phyloP scores from a whole-genome alignment of 352 stramenopile species.

The Globisporangium recalcitrans region DNA sequence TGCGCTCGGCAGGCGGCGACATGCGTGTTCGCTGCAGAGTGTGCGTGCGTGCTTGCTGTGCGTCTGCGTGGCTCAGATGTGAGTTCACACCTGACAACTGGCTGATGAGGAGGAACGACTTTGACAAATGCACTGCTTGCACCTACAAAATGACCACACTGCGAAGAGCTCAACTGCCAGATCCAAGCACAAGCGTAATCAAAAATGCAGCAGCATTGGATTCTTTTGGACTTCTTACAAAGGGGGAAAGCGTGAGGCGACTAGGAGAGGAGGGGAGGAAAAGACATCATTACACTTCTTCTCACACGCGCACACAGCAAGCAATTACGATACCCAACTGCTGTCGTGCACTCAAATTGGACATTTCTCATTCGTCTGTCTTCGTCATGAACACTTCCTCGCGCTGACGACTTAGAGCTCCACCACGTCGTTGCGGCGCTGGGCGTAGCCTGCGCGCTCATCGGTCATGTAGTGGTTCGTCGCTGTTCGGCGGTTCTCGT shows the following conservation, averaged over 20 bases:
- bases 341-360: slow-evolving; percentile 1
- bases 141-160: not conserved
- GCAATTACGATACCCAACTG: not conserved
- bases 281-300: slow-evolving; percentile 14
- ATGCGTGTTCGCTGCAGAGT: not conserved
- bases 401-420: slow-evolving; percentile 31
- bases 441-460: slow-evolving; percentile 32
- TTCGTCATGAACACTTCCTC: not conserved
- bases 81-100: not conserved
- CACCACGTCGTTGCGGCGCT: slow-evolving; percentile 55
- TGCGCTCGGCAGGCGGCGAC: slow-evolving; percentile 9
- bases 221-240: not conserved
- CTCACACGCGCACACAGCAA: not conserved
- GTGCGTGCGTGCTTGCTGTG: too few species aligned
- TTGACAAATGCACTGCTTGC: not conserved
- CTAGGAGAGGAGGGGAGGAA: too few species aligned
- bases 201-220: slow-evolving; percentile 6
- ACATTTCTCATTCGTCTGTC: not conserved
- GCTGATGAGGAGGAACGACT: not conserved
- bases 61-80: too few species aligned
- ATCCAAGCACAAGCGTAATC: slow-evolving; percentile 2
- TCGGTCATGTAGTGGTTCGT: slow-evolving; percentile 52
- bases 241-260: not conserved
- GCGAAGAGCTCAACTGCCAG: slow-evolving; percentile 10
- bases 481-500: slow-evolving; percentile 30